Percentiles rank a stretch among this genome's conserved stretches.
phyloP scores from a whole-genome alignment of 306 rosid species.

The Fragaria nilgerrensis region DNA sequence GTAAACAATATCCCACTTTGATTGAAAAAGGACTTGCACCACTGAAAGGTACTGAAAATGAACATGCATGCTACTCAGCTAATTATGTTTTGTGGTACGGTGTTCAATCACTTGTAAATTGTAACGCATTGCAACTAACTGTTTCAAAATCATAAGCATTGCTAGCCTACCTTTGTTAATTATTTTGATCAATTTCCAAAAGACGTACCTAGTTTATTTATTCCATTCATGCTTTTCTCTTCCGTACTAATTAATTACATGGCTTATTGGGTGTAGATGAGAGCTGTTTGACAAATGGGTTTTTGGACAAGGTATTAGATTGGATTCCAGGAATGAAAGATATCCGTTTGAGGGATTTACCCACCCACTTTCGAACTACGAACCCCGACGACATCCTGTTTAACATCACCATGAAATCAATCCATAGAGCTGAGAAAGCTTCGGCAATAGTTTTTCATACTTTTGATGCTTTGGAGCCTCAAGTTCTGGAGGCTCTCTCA shows the following conservation, averaged over 20 bases:
- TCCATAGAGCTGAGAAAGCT: neutral
- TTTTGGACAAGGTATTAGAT: conserved; percentile 2
- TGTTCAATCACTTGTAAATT: no score
- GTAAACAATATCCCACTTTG: conserved; percentile 1
- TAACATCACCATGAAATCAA: neutral
- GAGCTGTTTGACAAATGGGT: conserved; percentile 8
- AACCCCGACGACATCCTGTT: neutral
- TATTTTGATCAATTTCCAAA: no score
- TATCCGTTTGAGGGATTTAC: conserved; percentile 10
- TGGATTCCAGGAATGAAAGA: conserved; percentile 22
- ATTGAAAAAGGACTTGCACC: conserved; percentile 17
- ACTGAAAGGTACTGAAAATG: conserved; percentile 15
- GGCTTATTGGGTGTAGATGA: conserved; percentile 9
- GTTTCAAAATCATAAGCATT: no score
- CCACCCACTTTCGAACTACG: neutral
- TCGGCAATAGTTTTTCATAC: conserved; percentile 9
- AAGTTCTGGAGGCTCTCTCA: conserved; percentile 9
- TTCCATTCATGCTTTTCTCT: no score
- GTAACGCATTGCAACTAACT: no score
- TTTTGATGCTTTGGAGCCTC: conserved; percentile 10
- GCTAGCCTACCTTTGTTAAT: no score
- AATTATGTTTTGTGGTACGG: no score
- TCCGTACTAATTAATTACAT: neutral
- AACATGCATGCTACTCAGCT: no score
- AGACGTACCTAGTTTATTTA: no score